A percentile compares a stretch with the other conserved stretches of the same genome.
Conservation (phyloP, 805 yeast genomes). For the Schwanniomyces sp. region DNA sequence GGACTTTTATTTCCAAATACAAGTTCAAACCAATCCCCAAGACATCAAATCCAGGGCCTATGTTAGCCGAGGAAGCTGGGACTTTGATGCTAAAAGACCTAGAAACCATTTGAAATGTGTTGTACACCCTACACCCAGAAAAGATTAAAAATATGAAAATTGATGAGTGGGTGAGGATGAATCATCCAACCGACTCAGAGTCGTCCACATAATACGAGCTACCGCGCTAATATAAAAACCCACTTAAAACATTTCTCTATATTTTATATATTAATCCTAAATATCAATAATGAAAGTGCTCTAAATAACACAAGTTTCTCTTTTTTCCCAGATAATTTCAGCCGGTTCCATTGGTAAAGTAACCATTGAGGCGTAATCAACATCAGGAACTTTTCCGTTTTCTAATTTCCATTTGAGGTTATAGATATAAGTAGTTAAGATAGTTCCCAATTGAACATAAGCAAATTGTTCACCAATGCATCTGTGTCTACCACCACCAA, state of each 20-base stretch:
- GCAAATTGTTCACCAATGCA: slow-evolving; percentile 99
- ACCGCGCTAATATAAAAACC: not conserved
- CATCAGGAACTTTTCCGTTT: slow-evolving; percentile 48
- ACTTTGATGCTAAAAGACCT: slow-evolving; percentile 65
- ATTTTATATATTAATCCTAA: not conserved
- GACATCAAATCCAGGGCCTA: slow-evolving; percentile 98
- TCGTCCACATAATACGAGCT: not conserved
- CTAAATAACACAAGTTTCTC: slow-evolving; percentile 41
- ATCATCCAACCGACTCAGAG: not conserved
- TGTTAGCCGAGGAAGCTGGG: slow-evolving; percentile 97
- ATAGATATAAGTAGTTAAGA: slow-evolving; percentile 72
- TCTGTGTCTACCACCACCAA: slow-evolving; percentile 99
- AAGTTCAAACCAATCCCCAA: slow-evolving; percentile 86
- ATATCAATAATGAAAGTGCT: not conserved
- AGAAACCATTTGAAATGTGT: slow-evolving; percentile 3
- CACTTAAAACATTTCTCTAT: not conserved
- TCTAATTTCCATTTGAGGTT: slow-evolving; percentile 72
- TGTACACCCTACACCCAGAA: not conserved
- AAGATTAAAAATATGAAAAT: not conserved
- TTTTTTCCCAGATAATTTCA: slow-evolving; percentile 66
- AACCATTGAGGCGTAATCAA: slow-evolving; percentile 89
- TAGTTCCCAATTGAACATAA: slow-evolving; percentile 84
- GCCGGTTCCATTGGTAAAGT: slow-evolving; percentile 85
- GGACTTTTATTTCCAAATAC: slow-evolving; percentile 68
- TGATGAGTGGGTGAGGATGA: not conserved